Conservation (phyloP, 768 basidiomycete species). For the Amanita pallidorosea region DNA sequence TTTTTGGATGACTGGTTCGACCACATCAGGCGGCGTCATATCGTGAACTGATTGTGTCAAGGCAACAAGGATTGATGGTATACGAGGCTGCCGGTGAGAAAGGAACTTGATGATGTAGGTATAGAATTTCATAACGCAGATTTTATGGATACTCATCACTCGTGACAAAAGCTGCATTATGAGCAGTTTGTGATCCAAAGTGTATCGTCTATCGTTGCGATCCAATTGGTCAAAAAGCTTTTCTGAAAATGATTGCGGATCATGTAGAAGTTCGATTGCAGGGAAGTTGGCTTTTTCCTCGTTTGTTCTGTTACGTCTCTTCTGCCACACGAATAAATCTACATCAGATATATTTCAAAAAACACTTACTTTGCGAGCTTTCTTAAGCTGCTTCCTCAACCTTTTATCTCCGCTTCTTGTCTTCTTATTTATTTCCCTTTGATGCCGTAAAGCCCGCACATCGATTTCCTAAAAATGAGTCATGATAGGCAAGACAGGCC, state of each 20-base stretch:
- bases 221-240: constrained; percentile 81
- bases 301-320: constrained; percentile 20
- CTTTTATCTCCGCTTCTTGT: constrained; percentile 76
- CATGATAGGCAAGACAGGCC: not conserved
- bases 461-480: constrained; percentile 40
- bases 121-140: constrained; percentile 91
- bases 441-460: constrained; percentile 69
- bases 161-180: constrained; percentile 95
- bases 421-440: constrained; percentile 91
- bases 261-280: constrained; percentile 84
- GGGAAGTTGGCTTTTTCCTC: constrained; percentile 63
- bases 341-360: not conserved
- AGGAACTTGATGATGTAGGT: constrained; percentile 94
- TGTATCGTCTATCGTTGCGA: constrained; percentile 87
- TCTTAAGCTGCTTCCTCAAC: constrained; percentile 59
- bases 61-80: constrained; percentile 87
- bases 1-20: constrained; percentile 84
- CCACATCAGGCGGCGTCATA: constrained; percentile 85
- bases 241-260: constrained; percentile 93
- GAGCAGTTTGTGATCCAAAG: constrained; percentile 93
- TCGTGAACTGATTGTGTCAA: constrained; percentile 95
- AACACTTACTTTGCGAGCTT: constrained; percentile 55
- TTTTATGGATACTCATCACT: constrained; percentile 87
- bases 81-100: constrained; percentile 81
- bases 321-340: constrained; percentile 15